Evolutionary conservation across 2,329 filamentous ascomycete genomes (phyloP), one percentile per base, ranked within the genome.

Genomic region (Paracoccidioides lutzii): DNA sequence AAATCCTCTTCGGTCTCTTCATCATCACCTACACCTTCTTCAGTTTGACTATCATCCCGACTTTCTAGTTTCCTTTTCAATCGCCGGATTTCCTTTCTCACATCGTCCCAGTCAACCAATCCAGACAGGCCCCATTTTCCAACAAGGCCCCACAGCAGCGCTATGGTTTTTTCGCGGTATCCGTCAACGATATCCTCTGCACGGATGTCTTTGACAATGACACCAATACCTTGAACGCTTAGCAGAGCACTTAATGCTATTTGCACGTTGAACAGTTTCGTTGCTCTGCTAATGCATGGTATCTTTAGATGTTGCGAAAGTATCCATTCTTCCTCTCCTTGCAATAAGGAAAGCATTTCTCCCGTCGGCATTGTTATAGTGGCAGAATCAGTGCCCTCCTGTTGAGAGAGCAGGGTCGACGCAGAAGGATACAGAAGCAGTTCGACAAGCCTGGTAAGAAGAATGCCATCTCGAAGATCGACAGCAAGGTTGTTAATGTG

Each of bases 171-270:
- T 62, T 85, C 81, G 7, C 82, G 76, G 61, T 83, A 80, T 2
- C 82, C 82, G 60, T 84, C 76, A 5, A 85, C 80, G 49, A 85
- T 77, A 55, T 84, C 79, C 42, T 79, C 76, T 0, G 81, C 74
- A 12, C 68, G 73, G 40, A 82, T 68, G 38, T 72, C 70, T 28
- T 69, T 66, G 5, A 74, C 64, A 10, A 77, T 70, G 10, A 65
- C 62, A 3, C 66, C 69, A 10, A 75, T 67, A 1, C 74, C 73
- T 9, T 65, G 66, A 6, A 76, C 68, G 9, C 68, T 68, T n/a
- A 67, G 64, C 10, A 84, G 67, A 2, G 80, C 78, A 51, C 73
- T 71, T 2, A 85, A 66, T 0, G 79, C 79, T 30, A 84, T 66
- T 58, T 80, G 76, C 0, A 81, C 76, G 62, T 85, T 85, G 69